Base-by-base conservation (phyloP, 2,329 filamentous ascomycete species). In the Ascochyta lentis region DNA sequence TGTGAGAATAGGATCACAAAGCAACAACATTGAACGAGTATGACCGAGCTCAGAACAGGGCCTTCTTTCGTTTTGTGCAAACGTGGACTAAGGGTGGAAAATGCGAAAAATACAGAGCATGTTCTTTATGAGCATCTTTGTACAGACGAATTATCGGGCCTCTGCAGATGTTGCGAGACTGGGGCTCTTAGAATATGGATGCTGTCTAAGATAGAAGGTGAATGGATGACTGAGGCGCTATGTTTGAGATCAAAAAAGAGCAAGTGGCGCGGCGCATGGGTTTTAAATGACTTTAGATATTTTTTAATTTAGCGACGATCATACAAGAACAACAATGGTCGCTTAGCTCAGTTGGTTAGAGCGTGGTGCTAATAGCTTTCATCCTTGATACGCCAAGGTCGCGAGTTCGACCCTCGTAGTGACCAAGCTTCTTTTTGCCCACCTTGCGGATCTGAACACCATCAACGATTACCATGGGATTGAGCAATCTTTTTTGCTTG, bases 261-360 rank as follows among this genome's bases (percentile, higher is more conserved):
- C 16, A 16, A 16, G 16, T 16, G 16, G 16, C 16, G 16, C 16
- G 16, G 16, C 16, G 16, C 16, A 16, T 16, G 16, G 16, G 1
- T 16, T 16, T 16, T 16, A 16, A 16, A 16, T 16, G n/a, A n/a
- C n/a, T n/a, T n/a, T n/a, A n/a, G n/a, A n/a, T n/a, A n/a, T n/a
- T n/a, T n/a, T 16, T 16, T 16, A 16, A 16, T 16, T 16, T 16
- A 16, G n/a, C n/a, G n/a, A n/a, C n/a, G n/a, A 16, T 16, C 16
- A 16, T 16, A 16, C 16, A 16, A 16, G 16, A 16, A 16, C 13
- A 6, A 16, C 7, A 40, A n/a, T 9, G 54, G 54, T 56, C 54
- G 54, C 47, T 56, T 56, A 56, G 54, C 54, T 56, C 54, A 56
- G 54, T 56, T 56, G 54, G 54, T 56, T 56, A 56, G 54, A 56